phyloP scores from a whole-genome alignment of 164 flowering plant species.

The Aristolochia fimbriata region DNA sequence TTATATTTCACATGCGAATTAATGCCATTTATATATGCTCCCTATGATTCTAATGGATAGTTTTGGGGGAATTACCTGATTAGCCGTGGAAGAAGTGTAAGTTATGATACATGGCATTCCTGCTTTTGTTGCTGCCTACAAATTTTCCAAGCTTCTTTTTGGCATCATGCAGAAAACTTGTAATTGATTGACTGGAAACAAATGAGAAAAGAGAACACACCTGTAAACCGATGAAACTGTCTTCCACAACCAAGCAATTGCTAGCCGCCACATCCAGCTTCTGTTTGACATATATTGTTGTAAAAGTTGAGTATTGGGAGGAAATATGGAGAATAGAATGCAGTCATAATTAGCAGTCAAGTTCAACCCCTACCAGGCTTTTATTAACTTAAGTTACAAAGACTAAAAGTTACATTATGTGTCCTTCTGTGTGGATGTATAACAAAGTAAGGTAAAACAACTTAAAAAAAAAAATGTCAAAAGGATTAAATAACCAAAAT shows the following conservation, averaged over 20 bases:
- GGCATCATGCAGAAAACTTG: background rate
- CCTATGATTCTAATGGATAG: background rate
- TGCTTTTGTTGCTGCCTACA: conserved; percentile 85
- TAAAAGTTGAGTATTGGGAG: no score
- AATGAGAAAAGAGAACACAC: conserved; percentile 17
- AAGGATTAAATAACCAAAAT: no score
- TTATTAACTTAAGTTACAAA: no score
- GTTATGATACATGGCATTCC: conserved; percentile 86
- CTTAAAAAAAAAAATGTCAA: no score
- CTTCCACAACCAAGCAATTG: conserved; percentile 89
- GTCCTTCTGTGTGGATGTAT: no score
- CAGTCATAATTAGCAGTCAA: no score
- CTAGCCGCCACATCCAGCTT: conserved; percentile 46
- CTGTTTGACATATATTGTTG: conserved; percentile 26
- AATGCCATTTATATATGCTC: background rate
- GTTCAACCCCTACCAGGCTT: no score
- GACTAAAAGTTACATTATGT: no score
- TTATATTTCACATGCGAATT: background rate
- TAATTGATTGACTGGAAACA: background rate
- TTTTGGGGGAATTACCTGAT: conserved; percentile 51
- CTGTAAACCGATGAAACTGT: conserved; percentile 89
- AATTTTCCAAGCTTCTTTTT: background rate
- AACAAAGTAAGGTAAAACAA: no score
- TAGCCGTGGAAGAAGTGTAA: conserved; percentile 85
- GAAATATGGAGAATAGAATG: no score